A percentile compares a stretch with the other conserved stretches of the same genome.
These are phyloP conservation scores for Xylaria sp. DNA, from an alignment of 2,329 filamentous ascomycete species.

Conservation along the genomic window DNA sequence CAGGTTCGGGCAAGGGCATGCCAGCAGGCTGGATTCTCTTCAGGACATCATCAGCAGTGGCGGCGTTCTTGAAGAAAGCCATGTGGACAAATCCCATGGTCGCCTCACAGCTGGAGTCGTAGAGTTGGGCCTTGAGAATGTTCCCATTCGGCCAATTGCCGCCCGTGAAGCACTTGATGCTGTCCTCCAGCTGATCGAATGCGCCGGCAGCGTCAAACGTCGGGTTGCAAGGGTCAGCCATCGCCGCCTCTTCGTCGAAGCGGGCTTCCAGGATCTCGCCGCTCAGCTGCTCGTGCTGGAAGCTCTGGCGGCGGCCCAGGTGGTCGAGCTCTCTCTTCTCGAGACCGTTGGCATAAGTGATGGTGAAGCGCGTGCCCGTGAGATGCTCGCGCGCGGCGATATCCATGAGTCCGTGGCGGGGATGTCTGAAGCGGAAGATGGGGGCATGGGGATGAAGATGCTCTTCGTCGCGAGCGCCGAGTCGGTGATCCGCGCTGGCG, in stretches of 20 bases:
- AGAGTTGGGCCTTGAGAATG: too few species aligned
- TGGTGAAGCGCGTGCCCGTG: slow-evolving; percentile 1
- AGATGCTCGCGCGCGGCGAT: neutral
- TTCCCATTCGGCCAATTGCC: too few species aligned
- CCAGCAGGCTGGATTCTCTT: too few species aligned
- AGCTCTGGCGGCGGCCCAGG: neutral
- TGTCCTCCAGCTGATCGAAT: neutral
- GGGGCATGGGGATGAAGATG: neutral
- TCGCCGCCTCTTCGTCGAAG: slow-evolving; percentile 9
- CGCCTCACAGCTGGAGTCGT: too few species aligned
- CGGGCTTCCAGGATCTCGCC: neutral
- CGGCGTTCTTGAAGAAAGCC: too few species aligned
- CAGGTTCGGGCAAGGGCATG: too few species aligned
- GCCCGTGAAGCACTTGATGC: neutral
- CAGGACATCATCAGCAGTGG: too few species aligned
- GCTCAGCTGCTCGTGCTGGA: neutral
- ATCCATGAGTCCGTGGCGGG: slow-evolving; percentile 3
- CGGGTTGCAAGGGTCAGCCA: neutral
- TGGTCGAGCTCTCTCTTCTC: neutral
- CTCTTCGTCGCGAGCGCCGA: too few species aligned
- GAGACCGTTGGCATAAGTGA: neutral
- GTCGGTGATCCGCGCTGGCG: too few species aligned
- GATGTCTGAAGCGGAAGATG: slow-evolving; percentile 8
- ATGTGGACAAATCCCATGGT: too few species aligned
- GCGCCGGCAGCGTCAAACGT: slow-evolving; percentile 7